Evolutionary conservation across 2,329 filamentous ascomycete genomes (phyloP), one percentile per base, ranked within the genome.

Genomic region (Aureobasidium vineae): DNA sequence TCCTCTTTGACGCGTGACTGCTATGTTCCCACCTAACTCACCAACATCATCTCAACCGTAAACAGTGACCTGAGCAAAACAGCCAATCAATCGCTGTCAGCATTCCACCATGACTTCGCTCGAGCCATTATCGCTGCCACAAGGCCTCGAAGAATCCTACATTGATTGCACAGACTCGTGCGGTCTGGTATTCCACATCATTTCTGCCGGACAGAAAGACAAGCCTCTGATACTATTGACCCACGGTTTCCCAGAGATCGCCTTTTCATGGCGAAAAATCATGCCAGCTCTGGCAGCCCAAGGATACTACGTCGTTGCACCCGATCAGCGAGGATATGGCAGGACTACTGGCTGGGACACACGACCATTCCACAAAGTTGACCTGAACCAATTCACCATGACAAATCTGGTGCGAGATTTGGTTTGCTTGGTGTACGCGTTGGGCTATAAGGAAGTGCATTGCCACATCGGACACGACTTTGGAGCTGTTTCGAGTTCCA

Each of bases 241-340:
- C 56, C 88, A 89, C 75, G 88, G 88, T 43, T 90, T 85, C 69
- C 88, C 88, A 1, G 88, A 90, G 72, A 79, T 90, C 2, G 86
- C 88, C 33, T 90, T 84, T 74, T 89, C 87, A 54, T 90, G 88
- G 87, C 84, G 88, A 61, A 85, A 86, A 66, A 76, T 89, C 41
- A 81, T 90, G 71, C 81, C 83, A 7, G 73, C 78, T 0, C 78
- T 91, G n/a, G 85, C 87, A 5, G 75, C 77, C 0, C 79, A 82
- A 6, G 87, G 87, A 33, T 90, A 86, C 75, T 83, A 87, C 72
- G 86, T 87, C 63, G 84, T 90, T 1, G 87, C 88, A 1, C 85
- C 85, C 41, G 88, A 91, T 71, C 86, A 88, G 71, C 82, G 88
- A 57, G 88, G 88, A 8, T 90, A 88, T 69, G 88, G 88, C 13